A percentile compares a stretch with the other conserved stretches of the same genome.
Evolutionary conservation across 257 asterid genomes (phyloP).

Genomic region (Ehretia macrophylla): DNA sequence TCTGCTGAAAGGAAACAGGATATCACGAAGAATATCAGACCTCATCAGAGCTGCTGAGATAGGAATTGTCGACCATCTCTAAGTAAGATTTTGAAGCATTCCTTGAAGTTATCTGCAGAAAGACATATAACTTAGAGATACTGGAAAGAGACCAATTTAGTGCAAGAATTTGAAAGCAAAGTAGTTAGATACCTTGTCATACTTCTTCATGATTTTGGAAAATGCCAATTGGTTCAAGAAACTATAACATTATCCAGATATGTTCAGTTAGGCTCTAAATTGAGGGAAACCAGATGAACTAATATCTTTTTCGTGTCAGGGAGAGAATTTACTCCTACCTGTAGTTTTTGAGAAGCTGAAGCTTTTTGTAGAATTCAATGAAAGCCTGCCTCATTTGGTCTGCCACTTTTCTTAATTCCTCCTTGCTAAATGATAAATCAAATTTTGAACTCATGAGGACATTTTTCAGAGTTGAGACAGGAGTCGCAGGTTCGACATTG

Average conservation of each 20-base stretch:
- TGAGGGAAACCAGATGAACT: too few species aligned
- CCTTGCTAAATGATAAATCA: constrained; percentile 56
- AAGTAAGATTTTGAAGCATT: constrained; percentile 69
- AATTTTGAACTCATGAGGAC: constrained; percentile 33
- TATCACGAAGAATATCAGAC: constrained; percentile 28
- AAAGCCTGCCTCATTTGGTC: constrained; percentile 54
- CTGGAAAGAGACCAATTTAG: neutral
- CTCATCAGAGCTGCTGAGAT: constrained; percentile 73
- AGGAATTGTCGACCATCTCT: constrained; percentile 70
- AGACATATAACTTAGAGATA: neutral
- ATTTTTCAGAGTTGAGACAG: constrained; percentile 55
- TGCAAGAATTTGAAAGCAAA: neutral
- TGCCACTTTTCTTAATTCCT: constrained; percentile 58
- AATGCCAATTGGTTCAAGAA: constrained; percentile 79
- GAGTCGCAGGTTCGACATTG: constrained; percentile 66
- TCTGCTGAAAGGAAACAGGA: neutral
- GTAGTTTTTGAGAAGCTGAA: constrained; percentile 60
- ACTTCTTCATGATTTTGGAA: constrained; percentile 87
- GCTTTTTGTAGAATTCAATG: constrained; percentile 57
- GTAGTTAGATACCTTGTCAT: constrained; percentile 54
- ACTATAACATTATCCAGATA: constrained; percentile 30
- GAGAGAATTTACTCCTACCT: constrained; percentile 24
- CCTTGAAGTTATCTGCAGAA: constrained; percentile 61
- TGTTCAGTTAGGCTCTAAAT: constrained; percentile 6
- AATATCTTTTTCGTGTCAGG: too few species aligned